Evolutionary conservation across 2,329 filamentous ascomycete genomes (phyloP).

Genomic region (Claviceps lovelessii): DNA sequence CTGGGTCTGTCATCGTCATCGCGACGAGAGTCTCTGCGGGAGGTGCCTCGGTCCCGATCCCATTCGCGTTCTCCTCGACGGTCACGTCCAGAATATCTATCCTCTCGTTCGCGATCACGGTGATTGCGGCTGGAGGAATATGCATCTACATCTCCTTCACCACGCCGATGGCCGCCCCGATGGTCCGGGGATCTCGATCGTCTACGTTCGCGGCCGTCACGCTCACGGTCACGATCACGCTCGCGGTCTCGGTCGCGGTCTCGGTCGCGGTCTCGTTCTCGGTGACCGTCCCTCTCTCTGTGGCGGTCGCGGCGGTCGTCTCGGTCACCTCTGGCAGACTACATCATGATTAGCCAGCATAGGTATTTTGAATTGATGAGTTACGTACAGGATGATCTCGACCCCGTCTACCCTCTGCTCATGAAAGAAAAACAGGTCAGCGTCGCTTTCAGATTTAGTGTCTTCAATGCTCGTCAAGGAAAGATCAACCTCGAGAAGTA

Average conservation of each 20-base stretch:
- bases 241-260: conserved; percentile 25
- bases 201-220: conserved; percentile 43
- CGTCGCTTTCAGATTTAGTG: background rate
- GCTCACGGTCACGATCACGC: conserved; percentile 55
- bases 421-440: conserved; percentile 11
- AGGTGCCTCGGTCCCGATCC: conserved; percentile 53
- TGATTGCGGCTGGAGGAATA: conserved; percentile 91
- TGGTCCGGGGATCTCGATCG: conserved; percentile 80
- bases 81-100: conserved; percentile 65
- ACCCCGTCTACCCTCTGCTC: conserved; percentile 35
- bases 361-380: background rate
- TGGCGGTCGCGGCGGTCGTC: conserved; percentile 30
- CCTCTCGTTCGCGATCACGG: conserved; percentile 83
- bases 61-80: conserved; percentile 59
- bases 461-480: background rate
- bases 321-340: conserved; percentile 18
- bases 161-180: conserved; percentile 45
- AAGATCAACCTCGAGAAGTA: conserved; percentile 45
- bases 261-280: conserved; percentile 20
- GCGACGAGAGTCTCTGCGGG: conserved; percentile 47
- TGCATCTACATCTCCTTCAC: conserved; percentile 66
- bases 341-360: conserved; percentile 9
- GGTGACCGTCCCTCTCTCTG: conserved; percentile 35
- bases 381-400: conserved; percentile 40
- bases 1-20: conserved; percentile 48